Conservation (phyloP, 1,284 basidiomycete species). For the Microbotryum scabiosae region DNA sequence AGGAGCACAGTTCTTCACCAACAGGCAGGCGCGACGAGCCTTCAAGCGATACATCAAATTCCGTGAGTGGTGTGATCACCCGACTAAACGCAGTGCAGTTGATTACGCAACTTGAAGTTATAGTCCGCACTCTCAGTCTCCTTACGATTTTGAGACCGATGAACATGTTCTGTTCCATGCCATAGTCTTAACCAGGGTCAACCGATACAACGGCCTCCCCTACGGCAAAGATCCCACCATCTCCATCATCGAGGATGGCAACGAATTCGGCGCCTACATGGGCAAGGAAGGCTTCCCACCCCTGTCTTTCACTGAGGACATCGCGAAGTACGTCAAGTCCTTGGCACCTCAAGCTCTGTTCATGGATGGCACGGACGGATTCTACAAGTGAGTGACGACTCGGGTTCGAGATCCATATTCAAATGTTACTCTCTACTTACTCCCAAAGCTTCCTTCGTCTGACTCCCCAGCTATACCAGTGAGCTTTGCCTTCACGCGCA, state of each 20-base stretch:
- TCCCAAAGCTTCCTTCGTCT: too few relatives aligned
- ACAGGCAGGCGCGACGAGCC: background rate
- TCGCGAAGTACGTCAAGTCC: conserved; percentile 16
- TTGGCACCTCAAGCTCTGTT: conserved; percentile 5
- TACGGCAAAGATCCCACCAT: conserved; percentile 17
- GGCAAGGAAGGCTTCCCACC: conserved; percentile 13
- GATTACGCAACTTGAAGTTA: too few relatives aligned
- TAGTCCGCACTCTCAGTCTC: too few relatives aligned
- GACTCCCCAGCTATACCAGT: too few relatives aligned
- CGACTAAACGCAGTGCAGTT: too few relatives aligned
- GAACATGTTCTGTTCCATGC: too few relatives aligned
- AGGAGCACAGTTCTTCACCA: background rate
- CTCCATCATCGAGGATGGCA: conserved; percentile 11
- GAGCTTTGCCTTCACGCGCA: too few relatives aligned
- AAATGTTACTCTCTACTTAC: too few relatives aligned
- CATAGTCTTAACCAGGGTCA: conserved; percentile 1
- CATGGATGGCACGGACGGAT: conserved; percentile 16
- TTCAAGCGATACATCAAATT: conserved; percentile 2
- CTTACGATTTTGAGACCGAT: too few relatives aligned
- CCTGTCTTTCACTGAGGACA: conserved; percentile 13
- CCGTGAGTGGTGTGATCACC: conserved; percentile 4
- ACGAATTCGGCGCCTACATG: conserved; percentile 6
- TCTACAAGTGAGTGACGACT: background rate
- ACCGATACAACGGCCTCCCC: conserved; percentile 15
- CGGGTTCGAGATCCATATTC: too few relatives aligned